These are phyloP conservation scores for Cordyceps militaris DNA, from an alignment of 2,329 filamentous ascomycete species.

Conservation along the genomic window DNA sequence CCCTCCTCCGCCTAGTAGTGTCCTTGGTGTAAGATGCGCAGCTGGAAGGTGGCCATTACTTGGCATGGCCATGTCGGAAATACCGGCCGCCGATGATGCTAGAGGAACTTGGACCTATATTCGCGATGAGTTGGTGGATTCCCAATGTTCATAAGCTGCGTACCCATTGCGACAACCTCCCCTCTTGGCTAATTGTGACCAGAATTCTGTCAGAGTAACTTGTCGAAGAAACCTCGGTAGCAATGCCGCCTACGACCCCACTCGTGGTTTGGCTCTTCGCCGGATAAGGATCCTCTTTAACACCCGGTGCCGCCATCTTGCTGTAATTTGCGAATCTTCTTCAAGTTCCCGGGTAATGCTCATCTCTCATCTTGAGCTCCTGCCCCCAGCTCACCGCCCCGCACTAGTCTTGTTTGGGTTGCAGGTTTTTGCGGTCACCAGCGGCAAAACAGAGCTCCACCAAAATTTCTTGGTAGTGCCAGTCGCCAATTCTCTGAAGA, in stretches of 20 bases:
- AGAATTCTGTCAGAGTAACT: slow-evolving; percentile 87
- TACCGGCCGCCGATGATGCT: slow-evolving; percentile 56
- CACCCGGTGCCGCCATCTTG: slow-evolving; percentile 34
- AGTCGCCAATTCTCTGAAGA: background rate
- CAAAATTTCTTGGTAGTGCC: slow-evolving; percentile 28
- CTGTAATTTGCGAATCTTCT: background rate
- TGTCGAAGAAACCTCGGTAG: slow-evolving; percentile 65
- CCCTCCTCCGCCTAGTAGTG: slow-evolving; percentile 76
- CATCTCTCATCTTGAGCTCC: slow-evolving; percentile 11
- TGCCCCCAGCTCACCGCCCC: slow-evolving; percentile 20
- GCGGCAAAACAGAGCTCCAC: slow-evolving; percentile 28
- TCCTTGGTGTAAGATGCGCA: slow-evolving; percentile 76
- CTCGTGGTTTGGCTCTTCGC: slow-evolving; percentile 53
- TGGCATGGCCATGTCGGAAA: slow-evolving; percentile 53
- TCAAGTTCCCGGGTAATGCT: slow-evolving; percentile 12
- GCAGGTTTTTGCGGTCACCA: slow-evolving; percentile 27
- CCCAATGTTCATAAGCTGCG: slow-evolving; percentile 18
- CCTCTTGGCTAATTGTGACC: slow-evolving; percentile 80
- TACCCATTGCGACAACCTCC: slow-evolving; percentile 88
- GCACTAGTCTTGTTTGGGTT: slow-evolving; percentile 28
- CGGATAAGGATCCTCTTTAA: slow-evolving; percentile 57
- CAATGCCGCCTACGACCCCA: slow-evolving; percentile 57
- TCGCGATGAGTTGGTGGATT: background rate
- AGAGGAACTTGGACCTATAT: slow-evolving; percentile 70
- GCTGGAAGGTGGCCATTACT: slow-evolving; percentile 59